phyloP scores from a whole-genome alignment of 352 stramenopile species.

The Phytophthora fragariaefolia region DNA sequence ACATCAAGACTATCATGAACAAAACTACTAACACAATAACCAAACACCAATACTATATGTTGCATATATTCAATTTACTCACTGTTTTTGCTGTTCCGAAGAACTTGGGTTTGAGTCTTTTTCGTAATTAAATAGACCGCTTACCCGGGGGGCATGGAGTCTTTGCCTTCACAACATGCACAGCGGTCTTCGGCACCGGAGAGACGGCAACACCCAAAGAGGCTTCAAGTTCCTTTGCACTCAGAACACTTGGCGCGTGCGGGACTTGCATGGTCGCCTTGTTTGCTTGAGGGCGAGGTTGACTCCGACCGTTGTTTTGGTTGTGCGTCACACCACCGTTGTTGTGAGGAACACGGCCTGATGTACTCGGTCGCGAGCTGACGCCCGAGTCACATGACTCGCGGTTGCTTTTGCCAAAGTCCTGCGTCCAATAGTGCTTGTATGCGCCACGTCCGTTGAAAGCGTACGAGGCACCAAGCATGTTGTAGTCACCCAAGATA shows the following conservation, averaged over 20 bases:
- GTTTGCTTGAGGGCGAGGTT: neutral
- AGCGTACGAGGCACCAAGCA: slow-evolving; percentile 39
- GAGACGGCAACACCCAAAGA: neutral
- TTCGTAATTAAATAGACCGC: neutral
- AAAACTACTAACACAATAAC: too few species aligned
- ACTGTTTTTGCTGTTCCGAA: neutral
- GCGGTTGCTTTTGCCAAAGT: slow-evolving; percentile 40
- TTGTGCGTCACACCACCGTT: slow-evolving; percentile 2
- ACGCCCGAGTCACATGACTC: slow-evolving; percentile 34
- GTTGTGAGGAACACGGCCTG: neutral
- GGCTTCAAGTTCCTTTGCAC: neutral
- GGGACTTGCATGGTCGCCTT: slow-evolving; percentile 6
- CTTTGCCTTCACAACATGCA: neutral
- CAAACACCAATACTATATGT: neutral
- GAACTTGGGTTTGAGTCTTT: neutral
- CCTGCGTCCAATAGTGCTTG: slow-evolving; percentile 58
- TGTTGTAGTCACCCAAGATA: slow-evolving; percentile 40
- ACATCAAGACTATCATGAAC: too few species aligned
- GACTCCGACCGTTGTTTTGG: slow-evolving; percentile 11
- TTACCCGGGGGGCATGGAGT: neutral
- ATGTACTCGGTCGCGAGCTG: neutral
- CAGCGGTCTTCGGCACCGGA: neutral
- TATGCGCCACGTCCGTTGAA: slow-evolving; percentile 30
- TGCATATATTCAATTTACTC: neutral
- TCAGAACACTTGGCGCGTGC: neutral